Evolutionary conservation across 805 yeast species (phyloP).

Genomic region (Scheffersomyces lignosus): DNA sequence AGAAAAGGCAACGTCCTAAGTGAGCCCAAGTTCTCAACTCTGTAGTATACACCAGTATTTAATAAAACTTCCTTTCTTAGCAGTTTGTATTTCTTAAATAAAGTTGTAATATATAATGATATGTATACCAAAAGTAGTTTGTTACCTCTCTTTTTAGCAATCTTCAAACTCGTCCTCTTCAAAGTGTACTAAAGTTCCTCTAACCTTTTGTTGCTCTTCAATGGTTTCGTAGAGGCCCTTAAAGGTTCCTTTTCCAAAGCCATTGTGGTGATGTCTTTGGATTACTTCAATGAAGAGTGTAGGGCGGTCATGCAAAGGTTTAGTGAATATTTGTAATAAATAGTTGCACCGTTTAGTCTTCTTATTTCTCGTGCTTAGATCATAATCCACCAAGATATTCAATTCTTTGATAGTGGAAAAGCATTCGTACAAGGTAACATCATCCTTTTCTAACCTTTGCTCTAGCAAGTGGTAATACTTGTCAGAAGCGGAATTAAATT

Average conservation of each 20-base stretch:
- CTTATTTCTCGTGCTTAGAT: slow-evolving; percentile 43
- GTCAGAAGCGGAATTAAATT: slow-evolving; percentile 62
- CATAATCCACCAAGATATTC: slow-evolving; percentile 74
- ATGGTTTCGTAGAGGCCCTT: slow-evolving; percentile 77
- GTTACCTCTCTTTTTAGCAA: too few species aligned
- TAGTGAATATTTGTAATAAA: slow-evolving; percentile 75
- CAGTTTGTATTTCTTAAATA: too few species aligned
- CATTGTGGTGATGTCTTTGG: slow-evolving; percentile 76
- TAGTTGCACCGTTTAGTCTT: slow-evolving; percentile 51
- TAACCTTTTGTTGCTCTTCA: slow-evolving; percentile 68
- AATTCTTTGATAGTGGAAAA: slow-evolving; percentile 48
- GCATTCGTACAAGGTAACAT: slow-evolving; percentile 50
- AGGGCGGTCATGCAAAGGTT: slow-evolving; percentile 76
- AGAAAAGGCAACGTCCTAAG: neutral
- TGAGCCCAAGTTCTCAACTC: too few species aligned
- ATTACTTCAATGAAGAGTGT: slow-evolving; percentile 80
- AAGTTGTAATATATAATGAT: too few species aligned
- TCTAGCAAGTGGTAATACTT: slow-evolving; percentile 56
- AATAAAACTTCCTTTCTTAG: too few species aligned
- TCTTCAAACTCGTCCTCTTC: neutral
- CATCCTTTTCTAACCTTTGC: slow-evolving; percentile 44
- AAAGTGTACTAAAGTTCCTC: slow-evolving; percentile 56
- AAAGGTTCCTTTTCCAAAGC: slow-evolving; percentile 89
- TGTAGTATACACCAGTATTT: too few species aligned
- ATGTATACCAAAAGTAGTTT: too few species aligned